These are phyloP conservation scores for Chaetothyriales sp. DNA, from an alignment of 2,329 filamentous ascomycete species.

Conservation along the genomic window DNA sequence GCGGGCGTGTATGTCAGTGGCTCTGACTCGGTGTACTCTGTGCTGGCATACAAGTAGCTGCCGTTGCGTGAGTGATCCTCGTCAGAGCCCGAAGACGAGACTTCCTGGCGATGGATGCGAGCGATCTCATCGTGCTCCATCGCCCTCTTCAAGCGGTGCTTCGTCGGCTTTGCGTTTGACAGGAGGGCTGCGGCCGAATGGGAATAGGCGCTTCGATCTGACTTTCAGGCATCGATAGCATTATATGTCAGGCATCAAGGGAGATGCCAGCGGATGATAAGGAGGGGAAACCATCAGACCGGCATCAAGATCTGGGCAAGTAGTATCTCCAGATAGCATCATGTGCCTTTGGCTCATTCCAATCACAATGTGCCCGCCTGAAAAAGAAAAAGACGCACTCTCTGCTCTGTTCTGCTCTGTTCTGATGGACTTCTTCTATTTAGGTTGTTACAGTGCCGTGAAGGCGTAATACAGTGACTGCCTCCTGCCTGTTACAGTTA, in stretches of 20 bases:
- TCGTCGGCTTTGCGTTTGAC: background rate
- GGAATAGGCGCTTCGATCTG: background rate
- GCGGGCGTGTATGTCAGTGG: slow-evolving; percentile 21
- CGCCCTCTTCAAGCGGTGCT: background rate
- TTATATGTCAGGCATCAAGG: too few relatives aligned
- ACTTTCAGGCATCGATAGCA: background rate
- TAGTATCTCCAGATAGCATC: too few relatives aligned
- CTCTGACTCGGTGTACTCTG: slow-evolving; percentile 21
- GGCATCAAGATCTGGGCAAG: too few relatives aligned
- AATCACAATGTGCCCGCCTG: too few relatives aligned
- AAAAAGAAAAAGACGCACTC: too few relatives aligned
- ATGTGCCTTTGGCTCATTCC: too few relatives aligned
- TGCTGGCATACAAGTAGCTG: slow-evolving; percentile 21
- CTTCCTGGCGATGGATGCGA: slow-evolving; percentile 27
- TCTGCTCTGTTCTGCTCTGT: too few relatives aligned
- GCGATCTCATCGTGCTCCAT: slow-evolving; percentile 31
- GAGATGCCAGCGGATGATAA: too few relatives aligned
- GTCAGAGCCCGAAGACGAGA: slow-evolving; percentile 25
- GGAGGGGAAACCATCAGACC: background rate
- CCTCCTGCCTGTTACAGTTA: too few relatives aligned
- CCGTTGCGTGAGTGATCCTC: slow-evolving; percentile 25
- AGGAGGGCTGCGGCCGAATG: background rate
- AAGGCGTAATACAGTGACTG: too few relatives aligned
- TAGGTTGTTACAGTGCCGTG: too few relatives aligned
- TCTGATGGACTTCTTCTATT: too few relatives aligned